Evolutionary conservation across 495 filamentous ascomycete genomes (phyloP).

Genomic region (Corynascus novoguineensis): DNA sequence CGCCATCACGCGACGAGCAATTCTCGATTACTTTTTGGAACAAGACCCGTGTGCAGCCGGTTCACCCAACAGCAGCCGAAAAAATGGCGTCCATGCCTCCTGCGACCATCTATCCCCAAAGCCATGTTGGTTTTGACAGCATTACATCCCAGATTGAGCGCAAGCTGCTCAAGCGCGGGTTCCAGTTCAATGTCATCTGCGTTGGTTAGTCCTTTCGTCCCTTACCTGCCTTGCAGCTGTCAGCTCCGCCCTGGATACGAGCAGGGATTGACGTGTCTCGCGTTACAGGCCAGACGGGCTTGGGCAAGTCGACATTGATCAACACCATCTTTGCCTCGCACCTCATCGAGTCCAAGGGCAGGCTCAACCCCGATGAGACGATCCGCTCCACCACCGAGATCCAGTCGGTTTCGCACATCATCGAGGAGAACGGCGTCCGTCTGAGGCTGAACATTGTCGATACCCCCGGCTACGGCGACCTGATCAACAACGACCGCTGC

Average conservation of each 20-base stretch:
- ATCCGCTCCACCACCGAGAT: conserved; percentile 97
- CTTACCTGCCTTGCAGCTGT: conserved; percentile 3
- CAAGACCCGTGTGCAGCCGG: conserved; percentile 23
- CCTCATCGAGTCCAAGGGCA: conserved; percentile 97
- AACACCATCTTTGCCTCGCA: conserved; percentile 99
- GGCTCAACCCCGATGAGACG: conserved; percentile 81
- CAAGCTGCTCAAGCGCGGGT: conserved; percentile 98
- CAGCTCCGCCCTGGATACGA: conserved; percentile 15
- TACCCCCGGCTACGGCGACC: conserved; percentile 95
- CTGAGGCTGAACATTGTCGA: conserved; percentile 96
- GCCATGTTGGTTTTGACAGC: conserved; percentile 99
- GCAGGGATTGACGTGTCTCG: conserved; percentile 36
- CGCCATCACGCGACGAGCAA: conserved; percentile 11
- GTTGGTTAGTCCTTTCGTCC: conserved; percentile 66
- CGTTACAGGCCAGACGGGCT: conserved; percentile 83
- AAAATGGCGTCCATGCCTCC: conserved; percentile 44
- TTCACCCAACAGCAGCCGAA: conserved; percentile 19
- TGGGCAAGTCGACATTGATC: conserved; percentile 97
- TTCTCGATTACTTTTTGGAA: conserved; percentile 42
- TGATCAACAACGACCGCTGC: conserved; percentile 99
- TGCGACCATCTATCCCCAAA: conserved; percentile 73
- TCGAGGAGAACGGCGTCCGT: conserved; percentile 98
- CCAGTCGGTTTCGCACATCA: conserved; percentile 93
- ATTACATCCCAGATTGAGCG: conserved; percentile 97
- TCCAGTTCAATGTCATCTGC: conserved; percentile 99